A percentile compares a stretch with the other conserved stretches of the same genome.
phyloP scores from a whole-genome alignment of 108 stramenopile genomes.

The Skeletonema costatum region DNA sequence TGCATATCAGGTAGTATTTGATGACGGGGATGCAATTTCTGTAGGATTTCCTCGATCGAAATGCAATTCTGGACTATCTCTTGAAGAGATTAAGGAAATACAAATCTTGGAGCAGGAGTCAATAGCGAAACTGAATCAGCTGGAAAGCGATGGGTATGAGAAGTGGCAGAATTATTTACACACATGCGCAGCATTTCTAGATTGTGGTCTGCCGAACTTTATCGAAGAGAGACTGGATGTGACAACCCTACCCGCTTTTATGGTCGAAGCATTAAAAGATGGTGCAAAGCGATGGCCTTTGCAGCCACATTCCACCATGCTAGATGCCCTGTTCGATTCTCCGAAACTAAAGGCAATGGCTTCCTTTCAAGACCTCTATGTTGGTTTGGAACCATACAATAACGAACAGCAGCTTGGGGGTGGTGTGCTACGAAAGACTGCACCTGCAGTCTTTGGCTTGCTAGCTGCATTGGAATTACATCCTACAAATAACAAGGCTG shows the following conservation, averaged over 20 bases:
- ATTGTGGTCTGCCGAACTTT: constrained; percentile 85
- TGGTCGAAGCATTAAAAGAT: constrained; percentile 60
- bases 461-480: constrained; percentile 91
- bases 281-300: constrained; percentile 71
- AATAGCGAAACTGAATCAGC: constrained; percentile 54
- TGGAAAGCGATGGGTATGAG: constrained; percentile 58
- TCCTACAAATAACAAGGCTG: constrained; percentile 66
- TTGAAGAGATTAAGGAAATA: constrained; percentile 15
- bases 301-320: constrained; percentile 76
- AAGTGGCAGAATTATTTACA: constrained; percentile 80
- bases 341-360: constrained; percentile 77
- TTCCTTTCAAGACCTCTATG: constrained; percentile 94
- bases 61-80: background rate
- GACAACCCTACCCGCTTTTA: constrained; percentile 66
- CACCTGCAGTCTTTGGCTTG: constrained; percentile 92
- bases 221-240: constrained; percentile 80
- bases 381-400: constrained; percentile 82
- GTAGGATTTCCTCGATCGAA: constrained; percentile 66
- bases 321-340: constrained; percentile 65
- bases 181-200: constrained; percentile 67
- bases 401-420: constrained; percentile 54
- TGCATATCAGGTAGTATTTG: constrained; percentile 86
- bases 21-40: constrained; percentile 69
- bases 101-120: constrained; percentile 40
- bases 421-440: constrained; percentile 74